Evolutionary conservation across 257 asterid genomes (phyloP), one percentile per base, ranked within the genome.

Genomic region (Solanum lycopersicoides): DNA sequence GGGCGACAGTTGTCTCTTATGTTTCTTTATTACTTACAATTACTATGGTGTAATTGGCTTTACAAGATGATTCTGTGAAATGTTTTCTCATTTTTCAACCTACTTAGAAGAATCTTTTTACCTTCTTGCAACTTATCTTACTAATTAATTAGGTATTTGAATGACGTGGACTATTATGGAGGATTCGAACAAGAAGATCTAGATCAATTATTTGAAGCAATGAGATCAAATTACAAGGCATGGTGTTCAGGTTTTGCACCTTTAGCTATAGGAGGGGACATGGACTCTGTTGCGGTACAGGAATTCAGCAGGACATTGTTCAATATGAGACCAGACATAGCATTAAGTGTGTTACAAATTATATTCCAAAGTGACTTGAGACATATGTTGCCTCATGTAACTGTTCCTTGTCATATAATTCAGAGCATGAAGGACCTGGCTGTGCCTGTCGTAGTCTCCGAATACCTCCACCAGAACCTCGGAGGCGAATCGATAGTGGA

Each of bases 241-340:
- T 96, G 99, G 99, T 91, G 95, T 47, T 85, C 90, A 1, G 99
- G 98, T 2, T 96, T 94, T 44, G 99, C 98, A 1, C 99, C 98
- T 2, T 90, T 96, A 9, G 92, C 89, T 0, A 96, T 96, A n/a
- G 98, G 98, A 6, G 97, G 96, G 1, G 99, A 96, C 91, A 96
- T 96, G 99, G 93, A 93, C 4, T 94, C 99, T 0, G 89, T 92
- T 7, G 93, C 95, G 0, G 97, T 96, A 3, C 99, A 96, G 45
- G 99, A 96, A 34, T 95, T 96, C 80, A 96, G 99, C 84, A 42
- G 99, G 84, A 95, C 99, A 0, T 35, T 96, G n/a, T 96, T 96
- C 92, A 95, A 94, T 82, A 95, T 96, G 98, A 88, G 99, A 37
- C 99, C 99, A 0, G 99, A 96, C 92, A 94, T 96, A 50, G 96